phyloP scores from a whole-genome alignment of 2,329 filamentous ascomycete species.

The Eutypa lata region DNA sequence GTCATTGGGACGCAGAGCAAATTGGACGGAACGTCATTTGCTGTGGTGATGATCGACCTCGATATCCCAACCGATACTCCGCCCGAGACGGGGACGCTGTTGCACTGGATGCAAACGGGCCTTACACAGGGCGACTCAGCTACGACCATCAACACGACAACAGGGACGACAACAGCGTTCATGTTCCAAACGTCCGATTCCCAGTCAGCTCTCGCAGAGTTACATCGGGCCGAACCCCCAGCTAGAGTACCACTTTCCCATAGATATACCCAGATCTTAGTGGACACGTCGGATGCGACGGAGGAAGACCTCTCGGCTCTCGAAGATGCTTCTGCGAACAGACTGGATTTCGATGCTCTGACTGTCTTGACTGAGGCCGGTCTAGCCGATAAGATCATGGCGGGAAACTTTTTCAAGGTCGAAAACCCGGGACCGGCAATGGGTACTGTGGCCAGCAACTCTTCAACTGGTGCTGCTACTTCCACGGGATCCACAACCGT shows the following conservation, averaged over 20 bases:
- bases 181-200: conserved; percentile 15
- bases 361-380: conserved; percentile 23
- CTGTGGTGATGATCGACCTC: conserved; percentile 42
- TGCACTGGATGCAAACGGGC: conserved; percentile 43
- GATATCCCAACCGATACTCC: conserved; percentile 43
- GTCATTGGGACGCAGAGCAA: conserved; percentile 33
- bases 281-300: conserved; percentile 26
- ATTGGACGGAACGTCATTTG: conserved; percentile 38
- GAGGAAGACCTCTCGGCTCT: conserved; percentile 19
- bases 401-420: conserved; percentile 32
- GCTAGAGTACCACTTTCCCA: conserved; percentile 27
- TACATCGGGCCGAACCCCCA: conserved; percentile 26
- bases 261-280: conserved; percentile 28
- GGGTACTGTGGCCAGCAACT: conserved; percentile 6
- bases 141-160: conserved; percentile 16
- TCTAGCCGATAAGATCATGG: conserved; percentile 28
- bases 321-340: conserved; percentile 20
- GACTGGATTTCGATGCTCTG: conserved; percentile 22
- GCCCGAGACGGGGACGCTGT: conserved; percentile 33
- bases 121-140: conserved; percentile 26
- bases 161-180: conserved; percentile 17
- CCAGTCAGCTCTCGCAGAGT: conserved; percentile 19
- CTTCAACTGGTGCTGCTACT: conserved; percentile 6
- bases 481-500: conserved; percentile 11
- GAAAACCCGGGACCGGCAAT: conserved; percentile 25